Evolutionary conservation across 768 basidiomycete genomes (phyloP).

Genomic region (Leccinellum albellum): DNA sequence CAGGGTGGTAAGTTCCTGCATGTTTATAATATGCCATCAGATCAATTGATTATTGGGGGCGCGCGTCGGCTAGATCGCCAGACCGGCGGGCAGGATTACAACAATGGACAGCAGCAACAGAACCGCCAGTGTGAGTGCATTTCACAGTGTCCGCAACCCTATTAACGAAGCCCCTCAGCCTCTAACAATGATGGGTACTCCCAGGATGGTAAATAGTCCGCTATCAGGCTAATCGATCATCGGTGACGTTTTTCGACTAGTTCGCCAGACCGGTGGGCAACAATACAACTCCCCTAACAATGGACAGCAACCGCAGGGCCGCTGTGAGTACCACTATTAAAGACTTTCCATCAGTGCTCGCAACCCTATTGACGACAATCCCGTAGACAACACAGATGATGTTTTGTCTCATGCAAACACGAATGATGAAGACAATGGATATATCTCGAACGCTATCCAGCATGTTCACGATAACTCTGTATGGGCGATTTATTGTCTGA

Average conservation of each 20-base stretch:
- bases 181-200: background rate
- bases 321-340: slow-evolving; percentile 20
- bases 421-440: slow-evolving; percentile 4
- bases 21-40: background rate
- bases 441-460: slow-evolving; percentile 15
- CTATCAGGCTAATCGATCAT: slow-evolving; percentile 5
- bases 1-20: slow-evolving; percentile 4
- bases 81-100: slow-evolving; percentile 66
- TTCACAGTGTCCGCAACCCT: background rate
- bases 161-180: background rate
- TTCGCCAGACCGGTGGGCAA: slow-evolving; percentile 57
- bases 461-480: slow-evolving; percentile 25
- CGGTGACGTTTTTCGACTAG: slow-evolving; percentile 26
- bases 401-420: slow-evolving; percentile 50
- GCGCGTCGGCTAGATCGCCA: slow-evolving; percentile 36
- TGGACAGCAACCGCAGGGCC: slow-evolving; percentile 20
- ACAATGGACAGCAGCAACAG: slow-evolving; percentile 35
- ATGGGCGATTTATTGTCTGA: background rate
- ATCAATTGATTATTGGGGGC: background rate
- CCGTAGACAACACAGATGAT: slow-evolving; percentile 61
- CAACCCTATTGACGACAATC: slow-evolving; percentile 1
- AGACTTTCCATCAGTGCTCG: slow-evolving; percentile 1
- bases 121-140: slow-evolving; percentile 8
- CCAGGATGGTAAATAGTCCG: background rate
- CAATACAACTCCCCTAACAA: slow-evolving; percentile 61